Evolutionary conservation across 352 stramenopile genomes (phyloP).

Genomic region (Globisporangium megalacanthum): DNA sequence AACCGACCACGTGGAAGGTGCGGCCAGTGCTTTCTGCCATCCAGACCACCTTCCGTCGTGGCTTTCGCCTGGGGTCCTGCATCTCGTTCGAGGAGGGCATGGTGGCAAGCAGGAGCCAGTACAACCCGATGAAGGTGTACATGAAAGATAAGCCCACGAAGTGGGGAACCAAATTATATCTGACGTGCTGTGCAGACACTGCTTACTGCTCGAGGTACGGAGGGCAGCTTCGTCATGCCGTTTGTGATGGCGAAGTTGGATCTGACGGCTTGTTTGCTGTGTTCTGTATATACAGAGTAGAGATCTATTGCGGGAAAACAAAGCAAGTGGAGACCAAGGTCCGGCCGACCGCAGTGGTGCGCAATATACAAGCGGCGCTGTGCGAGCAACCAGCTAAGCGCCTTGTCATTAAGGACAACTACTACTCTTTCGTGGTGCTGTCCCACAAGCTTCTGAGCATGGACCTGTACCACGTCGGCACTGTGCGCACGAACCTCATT

Average conservation of each 20-base stretch:
- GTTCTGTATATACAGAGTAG: slow-evolving; percentile 5
- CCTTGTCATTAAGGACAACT: background rate
- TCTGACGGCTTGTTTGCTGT: background rate
- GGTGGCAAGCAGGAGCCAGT: background rate
- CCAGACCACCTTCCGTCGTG: slow-evolving; percentile 5
- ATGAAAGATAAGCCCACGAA: slow-evolving; percentile 10
- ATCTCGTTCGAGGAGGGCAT: slow-evolving; percentile 7
- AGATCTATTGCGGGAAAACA: slow-evolving; percentile 3
- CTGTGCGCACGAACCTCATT: no score
- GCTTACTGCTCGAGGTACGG: background rate
- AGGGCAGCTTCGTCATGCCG: background rate
- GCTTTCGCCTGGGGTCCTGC: slow-evolving; percentile 1
- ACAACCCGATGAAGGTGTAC: slow-evolving; percentile 8
- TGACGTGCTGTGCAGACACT: slow-evolving; percentile 11
- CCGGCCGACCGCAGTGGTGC: background rate
- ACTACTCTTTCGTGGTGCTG: no score
- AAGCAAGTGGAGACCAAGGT: background rate
- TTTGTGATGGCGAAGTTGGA: background rate
- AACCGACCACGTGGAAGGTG: background rate
- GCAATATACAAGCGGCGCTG: background rate
- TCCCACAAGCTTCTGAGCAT: no score
- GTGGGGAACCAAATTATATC: slow-evolving; percentile 8
- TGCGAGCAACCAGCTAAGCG: background rate
- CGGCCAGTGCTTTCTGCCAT: background rate
- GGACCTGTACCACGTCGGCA: no score